Percentiles rank a stretch among this genome's conserved stretches.
phyloP scores from a whole-genome alignment of 495 filamentous ascomycete genomes.

The Xylaria cubensis region DNA sequence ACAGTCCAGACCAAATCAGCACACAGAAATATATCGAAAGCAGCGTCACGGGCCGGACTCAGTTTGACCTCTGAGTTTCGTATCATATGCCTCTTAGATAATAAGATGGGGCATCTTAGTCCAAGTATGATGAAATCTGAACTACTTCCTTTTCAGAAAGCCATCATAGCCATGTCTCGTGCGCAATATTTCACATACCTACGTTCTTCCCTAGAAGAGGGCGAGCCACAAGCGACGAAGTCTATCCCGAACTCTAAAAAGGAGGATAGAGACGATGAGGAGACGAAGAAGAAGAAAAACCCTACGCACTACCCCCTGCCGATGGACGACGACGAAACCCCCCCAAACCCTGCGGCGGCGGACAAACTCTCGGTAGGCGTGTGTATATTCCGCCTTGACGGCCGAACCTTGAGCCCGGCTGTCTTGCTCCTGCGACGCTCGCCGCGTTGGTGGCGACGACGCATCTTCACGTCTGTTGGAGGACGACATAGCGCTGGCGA shows the following conservation, averaged over 20 bases:
- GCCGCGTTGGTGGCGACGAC: conserved; percentile 12
- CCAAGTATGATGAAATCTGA: conserved; percentile 26
- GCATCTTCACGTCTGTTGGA: not conserved
- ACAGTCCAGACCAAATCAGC: not conserved
- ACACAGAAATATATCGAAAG: not conserved
- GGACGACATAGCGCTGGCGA: conserved; percentile 1
- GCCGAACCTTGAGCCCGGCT: conserved; percentile 30
- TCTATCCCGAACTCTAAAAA: not conserved
- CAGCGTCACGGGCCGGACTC: not conserved
- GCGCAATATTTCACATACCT: conserved; percentile 34
- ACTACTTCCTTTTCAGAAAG: conserved; percentile 36
- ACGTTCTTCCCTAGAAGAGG: not conserved
- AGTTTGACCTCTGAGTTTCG: not conserved
- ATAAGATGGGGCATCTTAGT: not conserved
- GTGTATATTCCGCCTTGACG: conserved; percentile 39
- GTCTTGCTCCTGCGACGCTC: conserved; percentile 34
- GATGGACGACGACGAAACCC: no score
- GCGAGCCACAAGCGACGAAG: not conserved
- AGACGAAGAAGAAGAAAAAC: not conserved
- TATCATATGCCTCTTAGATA: not conserved
- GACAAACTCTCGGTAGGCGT: conserved; percentile 37
- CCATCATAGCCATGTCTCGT: conserved; percentile 39
- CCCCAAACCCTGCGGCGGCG: conserved; percentile 17
- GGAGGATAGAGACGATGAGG: not conserved
- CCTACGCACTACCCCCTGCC: not conserved